Evolutionary conservation across 208 protist genomes (phyloP).

Genomic region (Naegleria lovaniensis): DNA sequence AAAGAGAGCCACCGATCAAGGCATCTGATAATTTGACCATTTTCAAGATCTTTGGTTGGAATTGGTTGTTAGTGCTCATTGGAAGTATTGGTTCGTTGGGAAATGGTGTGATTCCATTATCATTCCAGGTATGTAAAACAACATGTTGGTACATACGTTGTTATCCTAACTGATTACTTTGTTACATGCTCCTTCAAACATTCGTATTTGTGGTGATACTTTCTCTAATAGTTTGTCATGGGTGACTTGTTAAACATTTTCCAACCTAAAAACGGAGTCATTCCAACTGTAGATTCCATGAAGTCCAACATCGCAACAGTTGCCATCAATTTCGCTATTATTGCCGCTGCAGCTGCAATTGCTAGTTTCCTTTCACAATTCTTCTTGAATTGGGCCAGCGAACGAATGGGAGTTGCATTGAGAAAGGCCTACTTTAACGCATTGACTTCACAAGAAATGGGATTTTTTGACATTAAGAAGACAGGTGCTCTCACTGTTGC

Average conservation of each 20-base stretch:
- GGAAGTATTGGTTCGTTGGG: neutral
- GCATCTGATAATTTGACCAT: too few relatives aligned
- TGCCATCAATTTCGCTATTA: neutral
- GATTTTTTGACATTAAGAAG: conserved; percentile 19
- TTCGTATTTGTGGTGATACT: too few relatives aligned
- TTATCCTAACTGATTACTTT: too few relatives aligned
- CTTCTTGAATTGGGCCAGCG: neutral
- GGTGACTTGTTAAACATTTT: too few relatives aligned
- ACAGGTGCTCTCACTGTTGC: neutral
- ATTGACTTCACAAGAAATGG: neutral
- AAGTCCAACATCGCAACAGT: neutral
- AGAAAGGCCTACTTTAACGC: neutral
- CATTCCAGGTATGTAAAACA: neutral
- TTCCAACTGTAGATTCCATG: neutral
- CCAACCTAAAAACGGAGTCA: neutral
- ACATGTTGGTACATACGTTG: too few relatives aligned
- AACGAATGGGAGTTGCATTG: neutral
- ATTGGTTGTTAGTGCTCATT: neutral
- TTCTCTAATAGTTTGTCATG: too few relatives aligned
- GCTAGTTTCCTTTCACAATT: neutral
- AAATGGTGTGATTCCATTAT: neutral
- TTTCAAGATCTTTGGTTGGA: neutral
- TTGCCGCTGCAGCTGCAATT: neutral
- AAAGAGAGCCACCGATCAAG: too few relatives aligned
- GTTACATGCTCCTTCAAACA: too few relatives aligned